Percentiles rank a stretch among this genome's conserved stretches.
Evolutionary conservation across 768 basidiomycete species (phyloP).

Genomic region (Lactarius hengduanensis): DNA sequence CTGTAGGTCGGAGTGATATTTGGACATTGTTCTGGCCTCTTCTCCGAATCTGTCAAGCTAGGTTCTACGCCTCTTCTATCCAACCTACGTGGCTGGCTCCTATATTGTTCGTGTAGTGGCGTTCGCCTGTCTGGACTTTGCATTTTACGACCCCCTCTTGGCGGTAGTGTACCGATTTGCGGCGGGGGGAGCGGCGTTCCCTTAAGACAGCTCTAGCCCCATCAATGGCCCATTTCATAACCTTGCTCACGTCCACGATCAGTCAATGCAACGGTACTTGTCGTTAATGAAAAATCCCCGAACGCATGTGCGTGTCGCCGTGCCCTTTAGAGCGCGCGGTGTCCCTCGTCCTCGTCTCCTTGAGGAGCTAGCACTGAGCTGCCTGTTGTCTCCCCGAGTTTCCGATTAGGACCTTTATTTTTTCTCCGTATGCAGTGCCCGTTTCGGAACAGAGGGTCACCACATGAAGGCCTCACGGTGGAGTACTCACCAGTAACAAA

Average conservation of each 20-base stretch:
- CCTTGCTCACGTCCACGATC: slow-evolving; percentile 5
- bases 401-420: not conserved
- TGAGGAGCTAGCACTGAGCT: not conserved
- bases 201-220: not conserved
- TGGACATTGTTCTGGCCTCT: not conserved
- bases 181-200: not conserved
- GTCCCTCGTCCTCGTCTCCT: not conserved
- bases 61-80: not conserved
- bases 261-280: not conserved
- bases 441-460: not conserved
- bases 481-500: not conserved
- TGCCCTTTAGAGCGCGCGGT: not conserved
- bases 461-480: not conserved
- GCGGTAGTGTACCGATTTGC: not conserved
- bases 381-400: slow-evolving; percentile 1
- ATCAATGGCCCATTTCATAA: slow-evolving; percentile 3
- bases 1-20: not conserved
- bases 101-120: slow-evolving; percentile 8
- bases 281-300: not conserved
- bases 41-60: not conserved
- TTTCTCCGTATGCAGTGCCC: not conserved
- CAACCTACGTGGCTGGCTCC: not conserved
- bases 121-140: not conserved
- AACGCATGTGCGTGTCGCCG: not conserved
- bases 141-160: not conserved